Conservation (phyloP, 306 rosid species). For the Citrullus amarus region DNA sequence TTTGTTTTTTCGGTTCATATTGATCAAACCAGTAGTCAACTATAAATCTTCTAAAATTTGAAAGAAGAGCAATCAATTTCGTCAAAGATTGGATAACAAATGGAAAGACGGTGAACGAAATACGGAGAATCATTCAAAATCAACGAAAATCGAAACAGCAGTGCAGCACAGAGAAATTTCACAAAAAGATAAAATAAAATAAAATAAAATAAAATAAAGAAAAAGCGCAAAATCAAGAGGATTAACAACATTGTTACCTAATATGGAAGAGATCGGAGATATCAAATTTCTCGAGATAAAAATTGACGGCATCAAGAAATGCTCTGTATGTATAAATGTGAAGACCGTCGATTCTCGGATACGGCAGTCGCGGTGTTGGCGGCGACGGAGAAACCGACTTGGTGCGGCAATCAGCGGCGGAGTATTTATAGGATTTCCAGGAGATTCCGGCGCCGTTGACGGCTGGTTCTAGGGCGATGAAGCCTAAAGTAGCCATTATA, state of each 20-base stretch:
- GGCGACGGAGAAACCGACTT: constrained; percentile 2
- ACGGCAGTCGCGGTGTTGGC: constrained; percentile 32
- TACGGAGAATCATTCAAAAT: neutral
- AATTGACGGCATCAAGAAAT: constrained; percentile 36
- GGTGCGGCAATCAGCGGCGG: constrained; percentile 17
- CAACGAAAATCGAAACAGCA: neutral
- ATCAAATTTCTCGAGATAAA: constrained; percentile 28
- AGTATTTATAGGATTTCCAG: constrained; percentile 34
- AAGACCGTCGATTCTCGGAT: constrained; percentile 42
- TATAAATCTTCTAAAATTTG: neutral
- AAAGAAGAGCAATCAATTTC: neutral
- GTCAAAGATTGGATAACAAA: neutral
- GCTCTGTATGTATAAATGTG: constrained; percentile 39
- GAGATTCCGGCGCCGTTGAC: neutral
- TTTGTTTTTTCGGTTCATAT: neutral
- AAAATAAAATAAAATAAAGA: neutral
- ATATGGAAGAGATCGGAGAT: constrained; percentile 49
- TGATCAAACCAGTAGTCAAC: neutral
- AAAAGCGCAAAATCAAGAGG: neutral
- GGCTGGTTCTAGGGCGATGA: constrained; percentile 24
- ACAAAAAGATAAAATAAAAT: neutral
- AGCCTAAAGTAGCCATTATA: constrained; percentile 38
- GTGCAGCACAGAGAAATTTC: neutral
- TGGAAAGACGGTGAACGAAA: neutral
- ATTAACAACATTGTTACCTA: constrained; percentile 16